Evolutionary conservation across 805 yeast species (phyloP), one percentile per base, ranked within the genome.

Genomic region (Lipomyces kockii): DNA sequence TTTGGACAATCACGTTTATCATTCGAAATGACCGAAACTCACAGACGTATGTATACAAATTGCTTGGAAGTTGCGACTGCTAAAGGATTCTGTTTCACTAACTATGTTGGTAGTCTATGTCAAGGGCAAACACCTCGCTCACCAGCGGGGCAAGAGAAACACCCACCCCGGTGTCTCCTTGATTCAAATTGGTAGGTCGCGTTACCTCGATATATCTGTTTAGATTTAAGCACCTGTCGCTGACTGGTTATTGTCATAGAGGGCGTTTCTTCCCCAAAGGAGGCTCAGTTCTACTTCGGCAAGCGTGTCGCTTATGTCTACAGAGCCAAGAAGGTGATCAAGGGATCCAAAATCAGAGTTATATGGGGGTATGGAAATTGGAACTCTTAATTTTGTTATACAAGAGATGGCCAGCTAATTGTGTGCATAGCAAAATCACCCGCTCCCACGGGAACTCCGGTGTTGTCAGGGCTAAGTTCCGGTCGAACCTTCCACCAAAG

Each of bases 391-490:
- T 22, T 27, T 7, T 43, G 25, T 1, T 37, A 37, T 17, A 7
- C 22, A 43, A 5, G 7, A 1, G 9, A 51, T 53, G 20, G 64
- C n/a, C 27, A 35, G 25, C 51, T 53, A 61, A 57, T 25, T 14
- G 29, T n/a, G 53, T 25, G 17, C 57, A 51, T 55, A 68, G 72
- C 69, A 94, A 94, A 87, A 87, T 95, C 78, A 86, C 96, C 86
- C 93, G 98, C 89, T 86, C 98, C 78, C 99, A 95, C 90, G 99
- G 99, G 84, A 91, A 88, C 93, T 86, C 89, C 80, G 99, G 99
- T 86, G 86, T 91, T 77, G 97, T 95, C 78, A 94, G 99, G 87
- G 98, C 99, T 80, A 91, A 89, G 86, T 95, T 95, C 97, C 93
- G 91, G 87, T 88, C 90, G 85, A 95, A 95, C 93, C 89, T 95